phyloP scores from a whole-genome alignment of 1,284 basidiomycete genomes.

The Pulveroboletus sp. region DNA sequence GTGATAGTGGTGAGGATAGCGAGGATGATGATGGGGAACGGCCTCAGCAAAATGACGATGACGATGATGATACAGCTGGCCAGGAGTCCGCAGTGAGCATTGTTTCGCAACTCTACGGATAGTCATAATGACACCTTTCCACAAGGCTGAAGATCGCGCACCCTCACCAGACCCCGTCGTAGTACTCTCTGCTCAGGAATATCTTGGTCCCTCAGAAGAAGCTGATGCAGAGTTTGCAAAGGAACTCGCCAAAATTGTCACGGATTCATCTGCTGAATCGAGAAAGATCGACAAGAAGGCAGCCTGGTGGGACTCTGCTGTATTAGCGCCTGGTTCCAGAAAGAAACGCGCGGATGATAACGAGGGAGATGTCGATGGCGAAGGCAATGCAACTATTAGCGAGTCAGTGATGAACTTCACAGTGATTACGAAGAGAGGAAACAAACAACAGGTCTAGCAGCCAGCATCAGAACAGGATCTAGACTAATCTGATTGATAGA shows the following conservation, averaged over 20 bases:
- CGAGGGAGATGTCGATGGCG: conserved; percentile 50
- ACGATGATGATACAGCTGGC: conserved; percentile 49
- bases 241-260: conserved; percentile 94
- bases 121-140: conserved; percentile 6
- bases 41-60: conserved; percentile 54
- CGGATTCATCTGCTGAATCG: conserved; percentile 81
- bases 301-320: conserved; percentile 85
- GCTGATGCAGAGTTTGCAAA: conserved; percentile 93
- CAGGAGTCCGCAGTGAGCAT: conserved; percentile 55
- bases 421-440: conserved; percentile 90
- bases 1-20: conserved; percentile 73
- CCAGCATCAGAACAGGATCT: not conserved
- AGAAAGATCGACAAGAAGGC: conserved; percentile 84
- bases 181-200: conserved; percentile 66
- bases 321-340: conserved; percentile 62
- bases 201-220: conserved; percentile 77
- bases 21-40: conserved; percentile 65
- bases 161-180: conserved; percentile 78
- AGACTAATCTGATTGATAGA: conserved; percentile 45
- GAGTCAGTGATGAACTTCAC: conserved; percentile 87
- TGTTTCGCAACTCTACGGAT: not conserved
- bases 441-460: conserved; percentile 79
- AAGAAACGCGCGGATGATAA: conserved; percentile 60
- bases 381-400: conserved; percentile 39
- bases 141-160: conserved; percentile 64